Percentiles rank a stretch among this genome's conserved stretches.
Evolutionary conservation across 768 basidiomycete species (phyloP).

Genomic region (Crassisporium funariophilum): DNA sequence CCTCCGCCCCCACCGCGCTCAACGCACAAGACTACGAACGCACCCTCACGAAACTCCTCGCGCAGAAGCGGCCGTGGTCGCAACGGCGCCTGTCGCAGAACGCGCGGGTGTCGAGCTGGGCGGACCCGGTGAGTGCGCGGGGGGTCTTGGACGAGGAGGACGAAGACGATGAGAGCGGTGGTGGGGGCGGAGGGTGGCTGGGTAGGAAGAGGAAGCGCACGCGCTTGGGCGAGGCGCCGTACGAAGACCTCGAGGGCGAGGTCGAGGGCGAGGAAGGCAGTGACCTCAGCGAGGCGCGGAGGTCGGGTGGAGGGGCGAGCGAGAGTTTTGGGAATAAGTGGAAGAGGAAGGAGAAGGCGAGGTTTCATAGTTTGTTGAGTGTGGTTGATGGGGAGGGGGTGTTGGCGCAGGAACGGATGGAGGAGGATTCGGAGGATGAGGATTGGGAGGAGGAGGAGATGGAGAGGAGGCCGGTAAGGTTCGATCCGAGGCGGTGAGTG

Average conservation of each 20-base stretch:
- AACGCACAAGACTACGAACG: constrained; percentile 34
- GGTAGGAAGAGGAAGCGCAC: constrained; percentile 10
- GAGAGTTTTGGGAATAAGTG: constrained; percentile 4
- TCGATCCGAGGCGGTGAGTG: constrained; percentile 33
- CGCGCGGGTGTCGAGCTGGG: constrained; percentile 53
- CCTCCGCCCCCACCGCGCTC: constrained; percentile 3
- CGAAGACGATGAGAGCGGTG: background rate
- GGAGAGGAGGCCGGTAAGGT: constrained; percentile 16
- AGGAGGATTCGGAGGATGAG: constrained; percentile 21
- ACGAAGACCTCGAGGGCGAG: constrained; percentile 40
- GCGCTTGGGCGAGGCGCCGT: background rate
- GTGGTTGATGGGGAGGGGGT: constrained; percentile 28
- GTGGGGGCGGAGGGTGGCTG: background rate
- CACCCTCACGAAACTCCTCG: constrained; percentile 34
- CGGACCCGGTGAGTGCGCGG: constrained; percentile 51
- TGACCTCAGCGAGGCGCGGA: constrained; percentile 71
- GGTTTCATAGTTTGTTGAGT: constrained; percentile 28
- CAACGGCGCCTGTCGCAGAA: constrained; percentile 34
- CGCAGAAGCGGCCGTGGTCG: constrained; percentile 43
- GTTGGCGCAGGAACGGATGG: constrained; percentile 23
- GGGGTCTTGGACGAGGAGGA: no score
- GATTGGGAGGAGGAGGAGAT: constrained; percentile 12
- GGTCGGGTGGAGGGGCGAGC: constrained; percentile 68
- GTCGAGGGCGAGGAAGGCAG: constrained; percentile 70
- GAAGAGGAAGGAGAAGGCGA: background rate